Conservation (phyloP, 495 filamentous ascomycete species). For the Podospora appendiculata region DNA sequence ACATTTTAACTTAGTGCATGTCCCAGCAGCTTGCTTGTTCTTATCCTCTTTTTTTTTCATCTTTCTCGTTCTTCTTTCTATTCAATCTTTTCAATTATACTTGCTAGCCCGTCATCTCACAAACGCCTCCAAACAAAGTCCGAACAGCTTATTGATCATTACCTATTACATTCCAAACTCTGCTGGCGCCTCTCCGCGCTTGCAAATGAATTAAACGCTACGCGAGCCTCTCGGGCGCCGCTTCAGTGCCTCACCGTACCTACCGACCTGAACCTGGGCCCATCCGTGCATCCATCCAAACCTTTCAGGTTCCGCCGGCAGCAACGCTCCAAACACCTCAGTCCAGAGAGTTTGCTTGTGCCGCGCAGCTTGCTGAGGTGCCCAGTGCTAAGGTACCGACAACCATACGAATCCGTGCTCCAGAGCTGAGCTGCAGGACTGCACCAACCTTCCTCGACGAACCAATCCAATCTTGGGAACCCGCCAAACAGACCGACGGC, state of each 20-base stretch:
- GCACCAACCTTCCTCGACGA: not conserved
- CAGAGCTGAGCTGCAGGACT: not conserved
- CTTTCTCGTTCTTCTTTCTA: not conserved
- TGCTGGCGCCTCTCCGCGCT: not conserved
- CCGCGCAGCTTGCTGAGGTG: no score
- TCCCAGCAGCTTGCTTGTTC: not conserved
- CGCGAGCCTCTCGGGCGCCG: not conserved
- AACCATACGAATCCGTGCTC: not conserved
- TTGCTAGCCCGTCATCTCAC: no score
- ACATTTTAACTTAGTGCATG: no score
- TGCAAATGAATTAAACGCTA: not conserved
- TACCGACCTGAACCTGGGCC: no score
- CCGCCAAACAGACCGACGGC: not conserved
- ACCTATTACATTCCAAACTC: not conserved
- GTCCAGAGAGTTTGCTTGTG: no score
- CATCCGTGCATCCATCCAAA: no score
- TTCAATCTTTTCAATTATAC: not conserved
- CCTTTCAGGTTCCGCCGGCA: no score
- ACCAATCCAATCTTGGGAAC: slow-evolving; percentile 7
- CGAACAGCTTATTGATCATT: not conserved
- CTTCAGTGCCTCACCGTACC: not conserved
- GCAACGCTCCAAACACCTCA: no score
- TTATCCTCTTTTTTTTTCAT: not conserved
- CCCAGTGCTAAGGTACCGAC: no score
- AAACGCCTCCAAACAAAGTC: no score